Evolutionary conservation across 2,329 filamentous ascomycete species (phyloP).

Genomic region (Colletotrichum graminicola): DNA sequence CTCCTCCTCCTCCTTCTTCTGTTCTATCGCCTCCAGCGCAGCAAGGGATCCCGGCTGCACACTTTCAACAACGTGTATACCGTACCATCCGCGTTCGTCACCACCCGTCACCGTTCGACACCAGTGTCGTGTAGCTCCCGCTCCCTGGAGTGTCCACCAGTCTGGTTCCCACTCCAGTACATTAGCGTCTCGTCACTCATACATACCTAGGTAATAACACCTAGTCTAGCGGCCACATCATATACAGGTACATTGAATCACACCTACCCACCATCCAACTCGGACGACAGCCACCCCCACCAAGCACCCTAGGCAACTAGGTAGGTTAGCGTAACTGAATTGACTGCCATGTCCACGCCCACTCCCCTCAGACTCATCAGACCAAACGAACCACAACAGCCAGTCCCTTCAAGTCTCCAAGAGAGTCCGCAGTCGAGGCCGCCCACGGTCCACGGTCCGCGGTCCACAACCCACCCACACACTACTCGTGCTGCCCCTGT

Average conservation of each 20-base stretch:
- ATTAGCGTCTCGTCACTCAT: conserved; percentile 6
- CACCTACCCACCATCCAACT: neutral
- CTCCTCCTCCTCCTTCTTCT: conserved; percentile 5
- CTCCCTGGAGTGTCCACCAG: conserved; percentile 8
- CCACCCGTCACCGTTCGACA: conserved; percentile 16
- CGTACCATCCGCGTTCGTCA: conserved; percentile 4
- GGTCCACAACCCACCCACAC: conserved; percentile 19
- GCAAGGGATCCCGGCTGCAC: neutral
- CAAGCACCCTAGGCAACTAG: too few relatives aligned
- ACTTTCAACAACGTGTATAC: neutral
- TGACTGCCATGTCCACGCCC: conserved; percentile 1
- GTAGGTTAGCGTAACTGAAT: too few relatives aligned
- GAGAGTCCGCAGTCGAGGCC: conserved; percentile 13
- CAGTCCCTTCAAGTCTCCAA: conserved; percentile 1
- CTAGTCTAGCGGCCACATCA: neutral
- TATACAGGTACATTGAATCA: conserved; percentile 19
- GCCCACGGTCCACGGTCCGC: conserved; percentile 9
- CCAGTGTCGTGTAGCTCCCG: conserved; percentile 16
- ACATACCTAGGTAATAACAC: too few relatives aligned
- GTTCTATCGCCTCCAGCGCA: conserved; percentile 20
- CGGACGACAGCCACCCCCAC: conserved; percentile 18
- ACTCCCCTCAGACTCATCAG: conserved; percentile 1
- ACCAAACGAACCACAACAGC: conserved; percentile 1
- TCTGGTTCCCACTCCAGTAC: conserved; percentile 10
- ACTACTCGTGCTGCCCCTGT: conserved; percentile 31